Conservation (phyloP, 148 eudicot genomes). For the Amaranthus hypochondriacus region DNA sequence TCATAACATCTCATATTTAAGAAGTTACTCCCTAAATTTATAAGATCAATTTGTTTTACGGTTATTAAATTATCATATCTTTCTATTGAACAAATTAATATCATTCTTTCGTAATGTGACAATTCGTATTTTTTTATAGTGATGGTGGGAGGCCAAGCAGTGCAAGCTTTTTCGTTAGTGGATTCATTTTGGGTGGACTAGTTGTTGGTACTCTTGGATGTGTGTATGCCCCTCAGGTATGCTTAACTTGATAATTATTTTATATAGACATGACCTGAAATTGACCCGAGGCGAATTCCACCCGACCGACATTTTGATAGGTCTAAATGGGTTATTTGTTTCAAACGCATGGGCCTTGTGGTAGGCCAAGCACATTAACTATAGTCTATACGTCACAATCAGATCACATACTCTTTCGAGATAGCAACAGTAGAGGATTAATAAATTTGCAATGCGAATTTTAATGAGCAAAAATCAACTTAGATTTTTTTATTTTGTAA, state of each 20-base stretch:
- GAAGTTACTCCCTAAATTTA: background rate
- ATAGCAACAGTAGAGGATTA: too few relatives aligned
- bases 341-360: too few relatives aligned
- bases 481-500: background rate
- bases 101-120: constrained; percentile 4
- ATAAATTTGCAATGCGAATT: too few relatives aligned
- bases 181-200: constrained; percentile 85
- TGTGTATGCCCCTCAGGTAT: constrained; percentile 87
- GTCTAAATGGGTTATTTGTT: too few relatives aligned
- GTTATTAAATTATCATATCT: background rate
- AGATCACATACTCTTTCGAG: too few relatives aligned
- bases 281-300: too few relatives aligned
- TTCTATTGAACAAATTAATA: background rate
- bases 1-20: background rate
- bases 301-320: too few relatives aligned
- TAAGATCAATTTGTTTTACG: background rate
- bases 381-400: too few relatives aligned
- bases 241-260: background rate
- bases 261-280: background rate
- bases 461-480: too few relatives aligned
- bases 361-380: too few relatives aligned
- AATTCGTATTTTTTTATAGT: constrained; percentile 31
- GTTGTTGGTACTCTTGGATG: constrained; percentile 74
- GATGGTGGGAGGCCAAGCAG: constrained; percentile 59
- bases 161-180: constrained; percentile 57